phyloP scores from a whole-genome alignment of 164 flowering plant genomes.

The Taxillus chinensis region DNA sequence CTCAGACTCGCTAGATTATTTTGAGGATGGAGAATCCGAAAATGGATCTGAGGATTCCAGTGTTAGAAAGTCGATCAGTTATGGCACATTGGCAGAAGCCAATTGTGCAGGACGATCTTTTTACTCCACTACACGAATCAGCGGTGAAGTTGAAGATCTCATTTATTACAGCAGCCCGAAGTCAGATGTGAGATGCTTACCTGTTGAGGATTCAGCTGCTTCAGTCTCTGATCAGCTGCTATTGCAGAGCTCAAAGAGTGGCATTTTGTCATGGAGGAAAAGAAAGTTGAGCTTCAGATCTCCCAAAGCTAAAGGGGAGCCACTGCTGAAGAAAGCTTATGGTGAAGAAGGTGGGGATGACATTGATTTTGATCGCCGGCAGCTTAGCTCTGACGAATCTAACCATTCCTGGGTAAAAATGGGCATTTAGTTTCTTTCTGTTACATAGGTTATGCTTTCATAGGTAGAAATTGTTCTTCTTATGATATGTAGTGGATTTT shows the following conservation, averaged over 20 bases:
- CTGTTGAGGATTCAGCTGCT: constrained; percentile 35
- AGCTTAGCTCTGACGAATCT: constrained; percentile 89
- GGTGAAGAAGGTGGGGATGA: constrained; percentile 99
- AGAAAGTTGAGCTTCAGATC: constrained; percentile 90
- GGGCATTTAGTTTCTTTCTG: not conserved
- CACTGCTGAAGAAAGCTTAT: constrained; percentile 78
- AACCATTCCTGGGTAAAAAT: constrained; percentile 46
- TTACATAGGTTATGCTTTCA: not conserved
- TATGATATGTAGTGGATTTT: no score
- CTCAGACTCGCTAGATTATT: constrained; percentile 65
- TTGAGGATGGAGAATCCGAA: constrained; percentile 60
- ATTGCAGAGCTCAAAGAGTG: constrained; percentile 47
- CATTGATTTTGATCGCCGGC: constrained; percentile 92
- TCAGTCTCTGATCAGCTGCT: constrained; percentile 34
- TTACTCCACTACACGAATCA: constrained; percentile 40
- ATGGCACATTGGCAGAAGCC: constrained; percentile 81
- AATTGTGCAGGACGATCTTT: constrained; percentile 64
- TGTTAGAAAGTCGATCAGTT: constrained; percentile 76
- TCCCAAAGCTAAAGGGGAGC: constrained; percentile 91
- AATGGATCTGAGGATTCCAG: constrained; percentile 42
- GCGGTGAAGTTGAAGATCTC: constrained; percentile 65
- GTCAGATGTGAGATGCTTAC: constrained; percentile 65
- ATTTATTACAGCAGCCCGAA: constrained; percentile 75
- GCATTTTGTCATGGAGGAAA: constrained; percentile 90
- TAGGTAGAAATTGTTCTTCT: no score